These are phyloP conservation scores for Murraya koenigii DNA, from an alignment of 345 rosid species.

Conservation along the genomic window DNA sequence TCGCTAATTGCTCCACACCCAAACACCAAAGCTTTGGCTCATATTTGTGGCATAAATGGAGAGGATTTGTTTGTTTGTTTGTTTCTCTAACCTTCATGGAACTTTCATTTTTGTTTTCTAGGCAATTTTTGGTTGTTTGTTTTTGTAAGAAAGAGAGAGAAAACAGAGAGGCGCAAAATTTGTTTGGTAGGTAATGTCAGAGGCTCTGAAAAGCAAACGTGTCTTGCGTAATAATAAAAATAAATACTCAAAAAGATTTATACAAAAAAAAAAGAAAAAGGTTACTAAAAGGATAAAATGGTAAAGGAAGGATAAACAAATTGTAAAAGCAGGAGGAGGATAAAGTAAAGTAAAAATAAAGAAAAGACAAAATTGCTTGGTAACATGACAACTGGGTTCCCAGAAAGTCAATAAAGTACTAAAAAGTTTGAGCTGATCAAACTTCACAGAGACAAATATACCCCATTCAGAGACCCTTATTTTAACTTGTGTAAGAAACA, in stretches of 20 bases:
- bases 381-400: constrained; percentile 7
- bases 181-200: constrained; percentile 36
- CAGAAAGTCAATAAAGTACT: constrained; percentile 37
- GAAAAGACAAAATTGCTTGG: constrained; percentile 33
- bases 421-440: constrained; percentile 19
- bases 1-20: neutral
- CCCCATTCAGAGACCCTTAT: constrained; percentile 6
- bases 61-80: neutral
- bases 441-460: constrained; percentile 28
- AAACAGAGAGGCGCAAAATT: neutral
- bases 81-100: constrained; percentile 13
- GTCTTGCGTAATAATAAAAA: constrained; percentile 26
- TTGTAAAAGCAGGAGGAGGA: neutral
- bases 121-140: constrained; percentile 11
- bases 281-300: constrained; percentile 11
- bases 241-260: neutral
- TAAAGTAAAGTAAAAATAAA: constrained; percentile 21
- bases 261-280: constrained; percentile 2
- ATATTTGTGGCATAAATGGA: constrained; percentile 10
- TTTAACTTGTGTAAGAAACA: neutral
- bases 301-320: neutral
- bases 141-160: neutral
- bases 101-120: constrained; percentile 43
- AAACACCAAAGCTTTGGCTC: constrained; percentile 3
- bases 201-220: constrained; percentile 51